phyloP scores from a whole-genome alignment of 108 stramenopile species.

The Skeletonema potamos region DNA sequence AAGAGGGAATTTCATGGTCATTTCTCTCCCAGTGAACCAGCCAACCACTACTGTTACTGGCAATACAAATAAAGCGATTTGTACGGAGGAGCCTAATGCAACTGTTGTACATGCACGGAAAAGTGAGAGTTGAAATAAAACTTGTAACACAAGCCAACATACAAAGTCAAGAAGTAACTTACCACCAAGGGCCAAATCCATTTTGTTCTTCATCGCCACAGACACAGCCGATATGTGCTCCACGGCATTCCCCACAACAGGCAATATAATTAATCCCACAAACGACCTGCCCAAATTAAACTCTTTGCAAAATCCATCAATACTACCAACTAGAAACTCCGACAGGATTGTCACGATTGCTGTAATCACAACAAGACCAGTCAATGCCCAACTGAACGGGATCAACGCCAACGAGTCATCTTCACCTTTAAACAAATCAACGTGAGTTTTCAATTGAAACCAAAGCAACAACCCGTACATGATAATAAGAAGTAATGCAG shows the following conservation, averaged over 20 bases:
- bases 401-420: slow-evolving; percentile 53
- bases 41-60: slow-evolving; percentile 87
- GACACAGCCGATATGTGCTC: slow-evolving; percentile 92
- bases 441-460: slow-evolving; percentile 94
- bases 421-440: slow-evolving; percentile 72
- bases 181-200: slow-evolving; percentile 91
- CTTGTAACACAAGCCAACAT: background rate
- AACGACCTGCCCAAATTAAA: slow-evolving; percentile 84
- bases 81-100: slow-evolving; percentile 86
- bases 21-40: slow-evolving; percentile 75
- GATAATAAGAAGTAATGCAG: slow-evolving; percentile 82
- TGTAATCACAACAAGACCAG: slow-evolving; percentile 71
- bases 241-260: slow-evolving; percentile 94
- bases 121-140: slow-evolving; percentile 2
- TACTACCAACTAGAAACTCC: slow-evolving; percentile 76
- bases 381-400: slow-evolving; percentile 69
- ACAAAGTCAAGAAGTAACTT: slow-evolving; percentile 8
- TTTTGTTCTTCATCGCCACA: slow-evolving; percentile 93
- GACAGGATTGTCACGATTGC: slow-evolving; percentile 79
- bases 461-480: slow-evolving; percentile 91
- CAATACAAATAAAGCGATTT: slow-evolving; percentile 90
- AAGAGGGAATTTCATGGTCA: slow-evolving; percentile 90
- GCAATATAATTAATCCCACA: slow-evolving; percentile 90
- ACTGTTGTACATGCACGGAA: slow-evolving; percentile 33
- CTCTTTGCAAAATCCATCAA: slow-evolving; percentile 80